Percentiles rank a stretch among this genome's conserved stretches.
These are phyloP conservation scores for Parathielavia hyrcaniae DNA, from an alignment of 495 filamentous ascomycete genomes.

Conservation along the genomic window DNA sequence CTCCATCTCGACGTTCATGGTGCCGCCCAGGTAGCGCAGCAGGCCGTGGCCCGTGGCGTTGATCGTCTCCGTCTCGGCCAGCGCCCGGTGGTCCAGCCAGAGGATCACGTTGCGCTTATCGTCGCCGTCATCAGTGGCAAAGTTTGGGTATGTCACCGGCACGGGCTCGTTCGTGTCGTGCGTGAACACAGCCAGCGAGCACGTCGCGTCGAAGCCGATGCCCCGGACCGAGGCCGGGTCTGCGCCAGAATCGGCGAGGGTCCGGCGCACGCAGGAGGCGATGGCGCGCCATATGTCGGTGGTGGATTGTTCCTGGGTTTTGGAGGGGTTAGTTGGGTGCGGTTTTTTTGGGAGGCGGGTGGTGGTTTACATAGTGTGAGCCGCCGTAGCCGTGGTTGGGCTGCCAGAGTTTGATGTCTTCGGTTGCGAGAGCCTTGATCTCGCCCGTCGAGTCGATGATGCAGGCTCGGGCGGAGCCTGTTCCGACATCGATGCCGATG, in stretches of 20 bases:
- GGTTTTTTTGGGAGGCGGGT: neutral
- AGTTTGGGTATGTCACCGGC: slow-evolving; percentile 79
- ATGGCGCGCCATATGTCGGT: slow-evolving; percentile 93
- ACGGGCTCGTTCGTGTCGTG: slow-evolving; percentile 84
- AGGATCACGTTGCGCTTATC: slow-evolving; percentile 85
- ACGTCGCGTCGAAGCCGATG: slow-evolving; percentile 95
- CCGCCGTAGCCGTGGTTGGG: slow-evolving; percentile 66
- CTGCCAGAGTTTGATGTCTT: slow-evolving; percentile 92
- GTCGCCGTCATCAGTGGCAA: slow-evolving; percentile 63
- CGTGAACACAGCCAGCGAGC: slow-evolving; percentile 85
- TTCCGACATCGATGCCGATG: slow-evolving; percentile 94
- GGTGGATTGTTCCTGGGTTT: slow-evolving; percentile 88
- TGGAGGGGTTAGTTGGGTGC: neutral
- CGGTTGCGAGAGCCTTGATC: slow-evolving; percentile 83
- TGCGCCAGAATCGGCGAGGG: slow-evolving; percentile 71
- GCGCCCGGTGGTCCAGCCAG: slow-evolving; percentile 88
- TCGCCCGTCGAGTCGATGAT: slow-evolving; percentile 86
- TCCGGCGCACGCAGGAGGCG: slow-evolving; percentile 70
- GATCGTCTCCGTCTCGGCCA: slow-evolving; percentile 82
- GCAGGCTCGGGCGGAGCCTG: slow-evolving; percentile 88
- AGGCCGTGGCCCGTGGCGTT: slow-evolving; percentile 88
- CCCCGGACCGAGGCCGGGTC: slow-evolving; percentile 67
- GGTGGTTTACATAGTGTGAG: slow-evolving; percentile 61
- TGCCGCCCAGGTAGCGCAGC: slow-evolving; percentile 91
- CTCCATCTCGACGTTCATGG: slow-evolving; percentile 99